Evolutionary conservation across 768 basidiomycete genomes (phyloP).

Genomic region (Naganishia vaughanmartiniae): DNA sequence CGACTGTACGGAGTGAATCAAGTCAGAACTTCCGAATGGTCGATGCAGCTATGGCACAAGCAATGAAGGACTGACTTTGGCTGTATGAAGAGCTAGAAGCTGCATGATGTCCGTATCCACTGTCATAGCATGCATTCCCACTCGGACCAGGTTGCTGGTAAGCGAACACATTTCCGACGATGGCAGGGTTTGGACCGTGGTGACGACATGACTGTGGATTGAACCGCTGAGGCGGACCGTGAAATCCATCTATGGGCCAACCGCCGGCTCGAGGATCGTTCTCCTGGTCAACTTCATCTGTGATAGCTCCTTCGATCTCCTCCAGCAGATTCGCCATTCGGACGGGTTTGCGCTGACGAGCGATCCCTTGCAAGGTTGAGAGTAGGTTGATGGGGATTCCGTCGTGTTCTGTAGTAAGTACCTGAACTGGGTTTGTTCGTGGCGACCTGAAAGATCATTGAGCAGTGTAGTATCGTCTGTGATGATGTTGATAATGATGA

Average conservation of each 20-base stretch:
- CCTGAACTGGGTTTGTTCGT: not conserved
- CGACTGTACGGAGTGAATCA: not conserved
- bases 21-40: not conserved
- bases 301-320: slow-evolving; percentile 23
- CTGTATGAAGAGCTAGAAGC: slow-evolving; percentile 13
- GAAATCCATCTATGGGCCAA: not conserved
- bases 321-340: slow-evolving; percentile 10
- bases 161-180: not conserved
- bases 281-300: not conserved
- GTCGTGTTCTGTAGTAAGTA: not conserved
- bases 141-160: not conserved
- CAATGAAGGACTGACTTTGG: not conserved
- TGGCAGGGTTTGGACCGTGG: not conserved
- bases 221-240: not conserved
- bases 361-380: not conserved
- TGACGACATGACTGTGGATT: not conserved
- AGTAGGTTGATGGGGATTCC: not conserved
- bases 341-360: not conserved
- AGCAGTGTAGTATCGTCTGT: not conserved
- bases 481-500: not conserved
- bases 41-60: not conserved
- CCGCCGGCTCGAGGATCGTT: not conserved
- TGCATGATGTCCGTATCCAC: slow-evolving; percentile 1
- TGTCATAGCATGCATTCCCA: not conserved
- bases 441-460: not conserved